phyloP scores from a whole-genome alignment of 2,329 filamentous ascomycete genomes.

The Botrytis aclada region DNA sequence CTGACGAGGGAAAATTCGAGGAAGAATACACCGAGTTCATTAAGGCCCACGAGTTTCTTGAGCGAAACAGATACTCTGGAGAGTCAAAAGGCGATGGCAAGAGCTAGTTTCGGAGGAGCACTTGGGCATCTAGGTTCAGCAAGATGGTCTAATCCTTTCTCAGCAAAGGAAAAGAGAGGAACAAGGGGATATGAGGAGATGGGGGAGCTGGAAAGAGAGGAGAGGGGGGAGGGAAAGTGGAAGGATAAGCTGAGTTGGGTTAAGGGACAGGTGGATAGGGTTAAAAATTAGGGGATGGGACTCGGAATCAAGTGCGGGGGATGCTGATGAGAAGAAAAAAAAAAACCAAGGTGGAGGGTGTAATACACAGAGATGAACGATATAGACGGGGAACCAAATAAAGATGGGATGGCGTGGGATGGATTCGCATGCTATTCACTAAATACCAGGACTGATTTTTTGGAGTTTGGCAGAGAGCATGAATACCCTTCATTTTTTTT shows the following conservation, averaged over 20 bases:
- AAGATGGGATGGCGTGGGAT: background rate
- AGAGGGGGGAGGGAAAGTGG: slow-evolving; percentile 2
- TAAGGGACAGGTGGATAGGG: background rate
- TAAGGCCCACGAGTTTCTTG: slow-evolving; percentile 30
- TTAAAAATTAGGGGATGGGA: background rate
- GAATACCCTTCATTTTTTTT: background rate
- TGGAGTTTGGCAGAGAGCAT: background rate
- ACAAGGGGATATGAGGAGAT: slow-evolving; percentile 1
- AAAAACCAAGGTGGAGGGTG: background rate
- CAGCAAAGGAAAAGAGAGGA: background rate
- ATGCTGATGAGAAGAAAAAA: background rate
- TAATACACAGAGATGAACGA: background rate
- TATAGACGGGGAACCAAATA: background rate
- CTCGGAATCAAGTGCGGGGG: background rate
- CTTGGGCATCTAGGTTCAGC: background rate
- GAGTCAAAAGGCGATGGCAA: background rate
- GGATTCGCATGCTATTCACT: background rate
- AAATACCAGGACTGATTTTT: background rate
- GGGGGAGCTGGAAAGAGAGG: background rate
- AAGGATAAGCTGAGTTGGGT: slow-evolving; percentile 9
- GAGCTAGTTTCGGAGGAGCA: background rate
- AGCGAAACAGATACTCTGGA: slow-evolving; percentile 16
- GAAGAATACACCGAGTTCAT: background rate
- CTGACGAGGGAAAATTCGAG: background rate
- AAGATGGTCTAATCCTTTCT: slow-evolving; percentile 5